These are phyloP conservation scores for Strobilomyces confusus DNA, from an alignment of 768 basidiomycete species.

Conservation along the genomic window DNA sequence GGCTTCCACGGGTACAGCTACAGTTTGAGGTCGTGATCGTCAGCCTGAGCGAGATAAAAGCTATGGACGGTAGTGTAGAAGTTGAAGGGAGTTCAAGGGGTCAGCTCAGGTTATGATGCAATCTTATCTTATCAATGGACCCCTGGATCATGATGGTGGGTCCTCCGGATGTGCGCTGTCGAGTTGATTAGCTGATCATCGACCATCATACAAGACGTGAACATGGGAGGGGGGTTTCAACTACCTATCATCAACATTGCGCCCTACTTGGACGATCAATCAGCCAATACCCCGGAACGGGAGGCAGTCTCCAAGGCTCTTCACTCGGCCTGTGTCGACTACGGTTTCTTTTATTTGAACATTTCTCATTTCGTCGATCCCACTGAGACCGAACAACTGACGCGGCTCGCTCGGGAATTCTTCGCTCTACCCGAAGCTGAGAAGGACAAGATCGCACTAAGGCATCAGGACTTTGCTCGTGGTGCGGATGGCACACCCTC, in stretches of 20 bases:
- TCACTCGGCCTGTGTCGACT: slow-evolving; percentile 70
- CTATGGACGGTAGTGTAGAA: not conserved
- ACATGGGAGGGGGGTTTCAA: slow-evolving; percentile 4
- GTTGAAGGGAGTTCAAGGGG: not conserved
- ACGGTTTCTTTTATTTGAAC: slow-evolving; percentile 89
- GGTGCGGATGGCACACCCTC: slow-evolving; percentile 43
- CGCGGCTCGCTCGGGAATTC: slow-evolving; percentile 64
- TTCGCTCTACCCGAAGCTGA: slow-evolving; percentile 69
- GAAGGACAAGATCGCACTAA: slow-evolving; percentile 71
- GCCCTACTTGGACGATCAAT: slow-evolving; percentile 50
- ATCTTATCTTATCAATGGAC: slow-evolving; percentile 17
- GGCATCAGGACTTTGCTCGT: slow-evolving; percentile 67
- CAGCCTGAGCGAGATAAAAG: not conserved
- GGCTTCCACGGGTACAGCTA: not conserved
- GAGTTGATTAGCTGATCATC: no score
- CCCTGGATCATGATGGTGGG: no score
- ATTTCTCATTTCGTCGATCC: slow-evolving; percentile 54
- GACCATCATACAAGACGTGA: slow-evolving; percentile 9
- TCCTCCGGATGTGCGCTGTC: not conserved
- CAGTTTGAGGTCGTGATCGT: not conserved
- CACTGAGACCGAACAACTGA: slow-evolving; percentile 61
- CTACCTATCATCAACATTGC: slow-evolving; percentile 74
- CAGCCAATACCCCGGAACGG: slow-evolving; percentile 30
- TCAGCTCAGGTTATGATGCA: not conserved
- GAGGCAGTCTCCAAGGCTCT: slow-evolving; percentile 52